Conservation (phyloP, 192 early-diverging fungal species). For the Entomortierella chlamydospora region DNA sequence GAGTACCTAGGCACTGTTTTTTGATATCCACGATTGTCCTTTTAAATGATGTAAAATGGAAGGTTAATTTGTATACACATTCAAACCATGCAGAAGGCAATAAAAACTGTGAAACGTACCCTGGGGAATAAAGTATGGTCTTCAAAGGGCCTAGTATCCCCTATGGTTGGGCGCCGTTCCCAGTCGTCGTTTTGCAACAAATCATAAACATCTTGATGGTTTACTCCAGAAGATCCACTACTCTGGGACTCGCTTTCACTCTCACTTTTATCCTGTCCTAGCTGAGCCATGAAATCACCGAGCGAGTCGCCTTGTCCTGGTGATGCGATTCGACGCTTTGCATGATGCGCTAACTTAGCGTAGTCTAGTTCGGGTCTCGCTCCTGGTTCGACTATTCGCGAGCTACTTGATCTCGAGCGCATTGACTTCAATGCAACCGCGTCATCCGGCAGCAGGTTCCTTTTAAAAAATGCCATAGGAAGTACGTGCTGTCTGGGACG, state of each 20-base stretch:
- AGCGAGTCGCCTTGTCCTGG: conserved; percentile 5
- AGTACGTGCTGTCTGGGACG: conserved; percentile 22
- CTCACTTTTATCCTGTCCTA: conserved; percentile 23
- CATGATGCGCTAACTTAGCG: conserved; percentile 22
- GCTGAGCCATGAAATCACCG: conserved; percentile 24
- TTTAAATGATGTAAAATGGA: not conserved
- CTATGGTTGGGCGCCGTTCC: not conserved
- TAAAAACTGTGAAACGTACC: not conserved
- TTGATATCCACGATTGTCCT: not conserved
- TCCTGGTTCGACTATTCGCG: not conserved
- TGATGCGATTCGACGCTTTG: conserved; percentile 31
- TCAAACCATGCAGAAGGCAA: too few relatives aligned
- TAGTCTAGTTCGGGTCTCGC: not conserved
- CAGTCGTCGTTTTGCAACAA: not conserved
- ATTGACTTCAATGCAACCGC: conserved; percentile 9
- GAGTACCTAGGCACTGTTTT: not conserved
- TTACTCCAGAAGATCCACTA: not conserved
- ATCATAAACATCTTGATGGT: not conserved
- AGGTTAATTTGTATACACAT: not conserved
- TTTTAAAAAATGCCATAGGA: conserved; percentile 28
- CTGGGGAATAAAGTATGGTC: not conserved
- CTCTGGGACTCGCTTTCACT: conserved; percentile 9
- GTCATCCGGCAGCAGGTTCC: conserved; percentile 20
- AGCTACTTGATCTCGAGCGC: not conserved
- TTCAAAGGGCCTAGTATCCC: not conserved